Base-by-base conservation (phyloP, 148 eudicot genomes). In the Diospyros kaki region DNA sequence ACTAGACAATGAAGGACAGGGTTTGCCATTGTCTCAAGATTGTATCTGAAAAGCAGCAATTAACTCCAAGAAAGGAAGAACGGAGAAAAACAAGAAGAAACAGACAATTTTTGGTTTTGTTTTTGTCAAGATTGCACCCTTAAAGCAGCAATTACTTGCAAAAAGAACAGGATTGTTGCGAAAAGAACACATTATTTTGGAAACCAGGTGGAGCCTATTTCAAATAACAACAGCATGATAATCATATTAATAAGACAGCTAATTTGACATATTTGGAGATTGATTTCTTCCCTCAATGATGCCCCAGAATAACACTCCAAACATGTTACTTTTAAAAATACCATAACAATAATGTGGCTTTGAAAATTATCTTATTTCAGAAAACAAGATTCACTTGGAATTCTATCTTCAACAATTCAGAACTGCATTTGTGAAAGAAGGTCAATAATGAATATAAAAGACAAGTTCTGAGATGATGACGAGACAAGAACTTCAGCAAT, bases 401-500 rank as follows among this genome's bases (percentile, higher is more conserved):
- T 28, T 28, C 28, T 28, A 28, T 28, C 0, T 28, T 28, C 28
- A 28, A 0, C 28, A 28, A 28, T 28, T 28, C 28, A 28, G 28
- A 28, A 28, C 28, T 0, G 28, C 28, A 28, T 28, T 28, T 28
- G 28, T 28, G 28, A 28, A 28, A 28, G 28, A 28, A 28, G 28
- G 28, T 28, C 28, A 28, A 28, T 28, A 28, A 28, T 28, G 4
- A 4, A 48, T 48, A 48, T 8, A 68, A 40, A 38, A 28, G 10
- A 38, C 28, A 2, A 38, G 9, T 28, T 43, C 0, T 28, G 9
- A 77, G 71, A 73, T 11, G 12, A 43, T 58, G 5, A 73, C 50
- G 58, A 72, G 43, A 75, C 50, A 63, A 79, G 18, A 18, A 40
- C 40, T 58, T 56, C 9, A 71, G 52, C 40, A 71, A 52, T 71